These are phyloP conservation scores for Serendipita sp. DNA, from an alignment of 768 basidiomycete species.

Conservation along the genomic window DNA sequence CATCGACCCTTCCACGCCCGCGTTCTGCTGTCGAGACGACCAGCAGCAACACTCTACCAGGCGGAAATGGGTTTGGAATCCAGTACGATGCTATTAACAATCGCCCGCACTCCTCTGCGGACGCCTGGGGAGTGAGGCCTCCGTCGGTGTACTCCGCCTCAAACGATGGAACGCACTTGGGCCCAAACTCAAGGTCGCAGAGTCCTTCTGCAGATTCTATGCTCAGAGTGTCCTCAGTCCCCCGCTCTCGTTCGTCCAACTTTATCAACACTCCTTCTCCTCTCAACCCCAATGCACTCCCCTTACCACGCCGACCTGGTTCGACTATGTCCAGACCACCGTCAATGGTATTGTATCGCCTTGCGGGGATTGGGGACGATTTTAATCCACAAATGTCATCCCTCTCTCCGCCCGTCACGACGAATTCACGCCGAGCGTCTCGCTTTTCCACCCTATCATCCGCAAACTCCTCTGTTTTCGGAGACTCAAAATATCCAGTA, in stretches of 20 bases:
- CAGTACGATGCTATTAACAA: background rate
- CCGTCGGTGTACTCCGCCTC: background rate
- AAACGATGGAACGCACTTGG: background rate
- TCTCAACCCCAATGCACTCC: conserved; percentile 6
- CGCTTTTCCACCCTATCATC: conserved; percentile 31
- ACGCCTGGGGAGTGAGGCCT: background rate
- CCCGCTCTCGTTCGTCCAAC: conserved; percentile 1
- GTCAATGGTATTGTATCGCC: conserved; percentile 53
- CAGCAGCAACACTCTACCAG: background rate
- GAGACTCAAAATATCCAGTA: conserved; percentile 50
- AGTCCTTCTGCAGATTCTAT: background rate
- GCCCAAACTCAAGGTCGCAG: background rate
- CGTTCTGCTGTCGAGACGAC: background rate
- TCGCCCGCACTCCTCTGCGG: background rate
- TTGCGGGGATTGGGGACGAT: conserved; percentile 29
- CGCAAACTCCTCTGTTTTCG: conserved; percentile 34
- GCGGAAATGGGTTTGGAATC: background rate
- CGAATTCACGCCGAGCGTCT: conserved; percentile 23
- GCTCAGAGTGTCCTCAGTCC: background rate
- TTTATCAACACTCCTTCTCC: conserved; percentile 7
- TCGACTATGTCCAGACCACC: conserved; percentile 22
- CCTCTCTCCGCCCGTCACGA: conserved; percentile 21
- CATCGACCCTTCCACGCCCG: background rate
- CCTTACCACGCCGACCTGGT: conserved; percentile 5
- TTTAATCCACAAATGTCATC: conserved; percentile 15